phyloP scores from a whole-genome alignment of 2,329 filamentous ascomycete genomes.

The Pseudogymnoascus sp. region DNA sequence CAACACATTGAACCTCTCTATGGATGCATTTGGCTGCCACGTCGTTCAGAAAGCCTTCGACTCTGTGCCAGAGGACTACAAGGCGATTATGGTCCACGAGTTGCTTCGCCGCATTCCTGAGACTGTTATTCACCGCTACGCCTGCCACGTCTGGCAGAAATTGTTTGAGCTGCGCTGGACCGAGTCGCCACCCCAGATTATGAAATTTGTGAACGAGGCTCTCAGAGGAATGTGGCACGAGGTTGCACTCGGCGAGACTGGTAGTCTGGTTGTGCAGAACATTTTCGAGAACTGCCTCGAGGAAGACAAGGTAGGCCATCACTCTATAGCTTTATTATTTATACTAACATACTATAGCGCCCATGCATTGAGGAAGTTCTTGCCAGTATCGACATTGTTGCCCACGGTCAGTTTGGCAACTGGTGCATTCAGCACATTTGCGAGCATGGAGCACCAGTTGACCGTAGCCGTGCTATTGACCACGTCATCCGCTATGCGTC shows the following conservation, averaged over 20 bases:
- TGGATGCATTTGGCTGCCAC: constrained; percentile 98
- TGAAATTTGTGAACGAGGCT: constrained; percentile 96
- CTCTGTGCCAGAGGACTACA: constrained; percentile 94
- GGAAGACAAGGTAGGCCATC: constrained; percentile 75
- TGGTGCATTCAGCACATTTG: constrained; percentile 99
- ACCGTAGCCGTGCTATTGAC: constrained; percentile 88
- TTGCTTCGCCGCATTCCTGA: constrained; percentile 90
- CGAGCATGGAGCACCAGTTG: constrained; percentile 84
- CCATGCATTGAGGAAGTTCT: constrained; percentile 96
- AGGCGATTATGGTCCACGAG: constrained; percentile 98
- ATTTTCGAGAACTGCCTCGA: constrained; percentile 99
- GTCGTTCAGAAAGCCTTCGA: constrained; percentile 99
- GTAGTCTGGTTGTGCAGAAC: constrained; percentile 96
- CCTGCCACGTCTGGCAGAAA: constrained; percentile 99
- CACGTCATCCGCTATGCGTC: constrained; percentile 89
- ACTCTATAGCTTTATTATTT: neutral
- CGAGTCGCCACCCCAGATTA: constrained; percentile 90
- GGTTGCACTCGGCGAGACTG: constrained; percentile 92
- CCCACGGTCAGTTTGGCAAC: constrained; percentile 96
- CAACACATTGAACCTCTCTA: constrained; percentile 87
- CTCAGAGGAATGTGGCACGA: constrained; percentile 98
- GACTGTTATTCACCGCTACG: constrained; percentile 96
- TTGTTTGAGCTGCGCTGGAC: constrained; percentile 96
- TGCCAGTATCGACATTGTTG: constrained; percentile 88
- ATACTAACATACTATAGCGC: constrained; percentile 48